Base-by-base conservation (phyloP, 352 stramenopile species). In the Aphanomyces astaci region DNA sequence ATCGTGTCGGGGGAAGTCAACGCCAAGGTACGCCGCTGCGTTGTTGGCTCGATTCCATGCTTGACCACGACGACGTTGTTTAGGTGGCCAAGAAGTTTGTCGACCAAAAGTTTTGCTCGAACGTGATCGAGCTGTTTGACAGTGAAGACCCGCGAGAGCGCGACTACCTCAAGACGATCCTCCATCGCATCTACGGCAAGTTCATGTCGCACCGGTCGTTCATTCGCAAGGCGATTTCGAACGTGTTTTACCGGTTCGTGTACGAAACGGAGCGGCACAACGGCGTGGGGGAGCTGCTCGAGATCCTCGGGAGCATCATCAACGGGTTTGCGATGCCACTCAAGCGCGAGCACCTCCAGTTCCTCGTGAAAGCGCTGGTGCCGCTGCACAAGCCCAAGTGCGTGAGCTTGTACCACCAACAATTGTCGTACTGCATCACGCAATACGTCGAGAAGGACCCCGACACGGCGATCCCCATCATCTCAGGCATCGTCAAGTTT, bases 361-460 rank as follows among this genome's bases (percentile, higher is more conserved):
- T 98, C 72, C 84, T 98, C 0, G 73, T 97, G 32, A 80, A 90
- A 51, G 95, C 96, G 31, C 81, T 99, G n/a, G 96, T 99, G 71
- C 97, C 97, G 15, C 82, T 99, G 63, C 97, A 99, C 85, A 99
- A 99, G 79, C 94, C 96, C 31, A 97, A 97, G 71, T 98, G 88
- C 64, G 90, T 99, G 33, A 87, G 84, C 49, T 86, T 98, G 64
- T 99, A 99, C 79, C 96, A 99, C 76, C 96, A 99, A 77, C 97
- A 99, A 72, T 84, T 99, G 11, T 98, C 94, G 9, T 99, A 99
- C 79, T 99, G 97, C 84, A 98, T 99, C 69, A 98, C 97, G 73
- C 96, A 99, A 78, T 99, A 99, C 76, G 95, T 99, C 52, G 96
- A 99, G 78, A 99, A 99, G 76, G 97, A 99, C 76, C 92, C 95